A percentile compares a stretch with the other conserved stretches of the same genome.
phyloP scores from a whole-genome alignment of 2,329 filamentous ascomycete species.

The Delphinella strobiligena region DNA sequence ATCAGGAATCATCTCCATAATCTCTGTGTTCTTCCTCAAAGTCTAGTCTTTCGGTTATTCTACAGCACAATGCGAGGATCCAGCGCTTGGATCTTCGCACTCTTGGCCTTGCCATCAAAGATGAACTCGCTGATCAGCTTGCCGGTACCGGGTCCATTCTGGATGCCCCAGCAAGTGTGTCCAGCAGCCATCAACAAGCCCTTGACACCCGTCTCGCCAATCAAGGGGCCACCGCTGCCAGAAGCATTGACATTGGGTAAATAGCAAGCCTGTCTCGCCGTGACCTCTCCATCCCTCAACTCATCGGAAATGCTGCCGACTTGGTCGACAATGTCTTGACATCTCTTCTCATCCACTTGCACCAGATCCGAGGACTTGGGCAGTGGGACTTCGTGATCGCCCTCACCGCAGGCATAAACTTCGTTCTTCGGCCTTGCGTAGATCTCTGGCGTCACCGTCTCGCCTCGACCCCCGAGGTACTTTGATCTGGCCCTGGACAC shows the following conservation, averaged over 20 bases:
- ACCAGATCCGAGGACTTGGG: constrained; percentile 68
- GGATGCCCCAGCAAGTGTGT: constrained; percentile 97
- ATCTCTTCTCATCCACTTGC: constrained; percentile 59
- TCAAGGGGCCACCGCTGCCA: constrained; percentile 53
- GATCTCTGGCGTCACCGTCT: constrained; percentile 74
- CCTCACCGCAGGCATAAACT: constrained; percentile 89
- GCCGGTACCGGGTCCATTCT: constrained; percentile 77
- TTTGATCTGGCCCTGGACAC: constrained; percentile 22
- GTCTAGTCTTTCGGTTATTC: background rate
- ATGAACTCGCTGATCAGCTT: constrained; percentile 35
- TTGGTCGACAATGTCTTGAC: constrained; percentile 76
- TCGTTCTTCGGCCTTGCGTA: constrained; percentile 83
- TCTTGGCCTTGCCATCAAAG: constrained; percentile 31
- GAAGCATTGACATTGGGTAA: constrained; percentile 57
- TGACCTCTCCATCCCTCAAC: constrained; percentile 41
- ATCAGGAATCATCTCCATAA: too few relatives aligned
- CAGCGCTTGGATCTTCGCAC: constrained; percentile 29
- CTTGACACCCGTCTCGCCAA: constrained; percentile 61
- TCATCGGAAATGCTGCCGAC: constrained; percentile 47
- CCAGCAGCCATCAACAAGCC: constrained; percentile 75
- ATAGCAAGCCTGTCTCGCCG: constrained; percentile 81
- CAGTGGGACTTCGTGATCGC: constrained; percentile 62
- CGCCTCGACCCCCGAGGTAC: constrained; percentile 44
- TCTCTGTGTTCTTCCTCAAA: too few relatives aligned
- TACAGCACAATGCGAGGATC: constrained; percentile 24